Evolutionary conservation across 2,329 filamentous ascomycete species (phyloP).

Genomic region (Exserohilum turcica): DNA sequence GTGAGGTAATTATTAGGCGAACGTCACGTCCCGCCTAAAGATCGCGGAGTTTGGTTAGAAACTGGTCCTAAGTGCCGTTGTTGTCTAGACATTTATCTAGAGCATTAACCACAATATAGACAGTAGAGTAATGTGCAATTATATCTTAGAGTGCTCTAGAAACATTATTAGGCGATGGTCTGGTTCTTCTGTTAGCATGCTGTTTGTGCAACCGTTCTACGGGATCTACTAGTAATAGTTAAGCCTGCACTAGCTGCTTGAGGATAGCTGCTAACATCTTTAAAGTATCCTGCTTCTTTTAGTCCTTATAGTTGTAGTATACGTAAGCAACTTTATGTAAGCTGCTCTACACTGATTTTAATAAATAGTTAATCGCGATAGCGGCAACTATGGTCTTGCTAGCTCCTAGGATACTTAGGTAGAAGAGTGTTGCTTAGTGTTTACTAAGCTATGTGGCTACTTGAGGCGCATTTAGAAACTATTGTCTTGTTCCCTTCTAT

Average conservation of each 20-base stretch:
- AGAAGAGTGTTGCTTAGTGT: slow-evolving; percentile 49
- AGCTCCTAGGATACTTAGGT: slow-evolving; percentile 55
- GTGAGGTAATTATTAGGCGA: slow-evolving; percentile 18
- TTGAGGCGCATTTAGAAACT: slow-evolving; percentile 52
- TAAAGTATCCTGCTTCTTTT: too few species aligned
- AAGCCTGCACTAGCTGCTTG: slow-evolving; percentile 13
- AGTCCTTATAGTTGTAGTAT: too few species aligned
- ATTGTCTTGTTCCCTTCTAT: slow-evolving; percentile 52
- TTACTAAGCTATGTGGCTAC: slow-evolving; percentile 12
- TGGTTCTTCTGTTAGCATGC: slow-evolving; percentile 6
- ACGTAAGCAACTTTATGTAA: slow-evolving; percentile 50
- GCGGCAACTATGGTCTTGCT: slow-evolving; percentile 57
- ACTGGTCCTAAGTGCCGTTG: slow-evolving; percentile 10
- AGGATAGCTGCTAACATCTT: too few species aligned
- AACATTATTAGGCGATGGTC: slow-evolving; percentile 10
- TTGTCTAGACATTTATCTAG: slow-evolving; percentile 46
- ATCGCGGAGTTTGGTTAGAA: slow-evolving; percentile 2
- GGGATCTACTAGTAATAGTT: neutral
- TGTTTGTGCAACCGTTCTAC: slow-evolving; percentile 10
- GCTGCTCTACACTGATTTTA: slow-evolving; percentile 22
- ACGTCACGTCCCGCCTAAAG: slow-evolving; percentile 8
- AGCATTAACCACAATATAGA: slow-evolving; percentile 39
- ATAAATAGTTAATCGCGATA: slow-evolving; percentile 51
- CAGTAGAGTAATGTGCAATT: slow-evolving; percentile 5
- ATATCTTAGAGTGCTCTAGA: slow-evolving; percentile 4